phyloP scores from a whole-genome alignment of 352 stramenopile species.

The Phytophthora pluvialis region DNA sequence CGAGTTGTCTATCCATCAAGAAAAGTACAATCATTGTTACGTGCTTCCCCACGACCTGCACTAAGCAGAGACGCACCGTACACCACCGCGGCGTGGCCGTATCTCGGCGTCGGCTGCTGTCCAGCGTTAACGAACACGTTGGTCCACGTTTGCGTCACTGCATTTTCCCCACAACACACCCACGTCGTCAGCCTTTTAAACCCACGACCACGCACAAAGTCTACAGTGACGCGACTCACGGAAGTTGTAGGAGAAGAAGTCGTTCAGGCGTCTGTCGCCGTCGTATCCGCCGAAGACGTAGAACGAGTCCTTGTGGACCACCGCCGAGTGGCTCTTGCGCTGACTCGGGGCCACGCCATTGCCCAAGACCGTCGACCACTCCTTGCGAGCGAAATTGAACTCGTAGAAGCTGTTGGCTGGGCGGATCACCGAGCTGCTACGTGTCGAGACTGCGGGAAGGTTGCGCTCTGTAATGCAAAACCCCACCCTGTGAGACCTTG shows the following conservation, averaged over 20 bases:
- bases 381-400: constrained; percentile 88
- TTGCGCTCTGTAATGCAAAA: constrained; percentile 26
- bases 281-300: constrained; percentile 96
- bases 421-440: constrained; percentile 28
- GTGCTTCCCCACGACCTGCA: background rate
- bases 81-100: constrained; percentile 95
- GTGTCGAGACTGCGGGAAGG: constrained; percentile 21
- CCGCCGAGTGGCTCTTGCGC: constrained; percentile 92
- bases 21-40: constrained; percentile 1
- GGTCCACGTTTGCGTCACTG: constrained; percentile 86
- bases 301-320: constrained; percentile 93
- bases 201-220: background rate
- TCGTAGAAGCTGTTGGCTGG: constrained; percentile 93
- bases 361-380: constrained; percentile 70
- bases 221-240: constrained; percentile 40
- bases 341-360: constrained; percentile 79
- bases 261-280: constrained; percentile 92
- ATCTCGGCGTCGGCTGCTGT: constrained; percentile 90
- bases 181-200: too few species aligned
- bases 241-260: constrained; percentile 96
- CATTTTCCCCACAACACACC: constrained; percentile 5
- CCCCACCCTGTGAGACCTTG: too few species aligned
- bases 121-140: constrained; percentile 80
- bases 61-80: constrained; percentile 50
- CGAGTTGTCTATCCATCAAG: constrained; percentile 25